phyloP scores from a whole-genome alignment of 169 alveolate species.

The Plasmodium knowlesi region DNA sequence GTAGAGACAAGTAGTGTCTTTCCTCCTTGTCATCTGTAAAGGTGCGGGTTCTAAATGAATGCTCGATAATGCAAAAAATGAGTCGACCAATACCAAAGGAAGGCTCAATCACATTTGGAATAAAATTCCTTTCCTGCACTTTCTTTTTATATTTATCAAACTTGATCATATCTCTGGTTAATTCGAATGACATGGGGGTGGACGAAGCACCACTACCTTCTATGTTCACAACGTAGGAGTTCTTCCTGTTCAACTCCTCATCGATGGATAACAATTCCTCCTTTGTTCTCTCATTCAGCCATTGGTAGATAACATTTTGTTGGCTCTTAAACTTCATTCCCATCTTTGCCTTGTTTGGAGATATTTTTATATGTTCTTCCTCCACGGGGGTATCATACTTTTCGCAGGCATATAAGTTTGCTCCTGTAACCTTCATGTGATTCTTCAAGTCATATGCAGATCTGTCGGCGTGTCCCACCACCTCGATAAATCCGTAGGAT shows the following conservation, averaged over 20 bases:
- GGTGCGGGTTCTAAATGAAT: constrained; percentile 92
- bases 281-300: constrained; percentile 57
- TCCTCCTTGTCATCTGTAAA: constrained; percentile 85
- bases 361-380: constrained; percentile 85
- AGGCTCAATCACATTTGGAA: constrained; percentile 98
- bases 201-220: background rate
- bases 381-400: constrained; percentile 90
- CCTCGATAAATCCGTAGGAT: constrained; percentile 98
- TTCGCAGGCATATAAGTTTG: constrained; percentile 92
- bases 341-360: constrained; percentile 89
- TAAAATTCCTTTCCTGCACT: constrained; percentile 93
- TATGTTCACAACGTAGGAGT: constrained; percentile 28
- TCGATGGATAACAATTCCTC: constrained; percentile 79
- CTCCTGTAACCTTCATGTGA: constrained; percentile 92
- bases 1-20: constrained; percentile 93
- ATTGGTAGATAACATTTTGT: constrained; percentile 78
- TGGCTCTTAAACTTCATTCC: constrained; percentile 91
- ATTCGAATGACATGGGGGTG: constrained; percentile 4
- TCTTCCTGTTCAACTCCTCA: constrained; percentile 76
- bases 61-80: constrained; percentile 95
- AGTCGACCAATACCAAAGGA: constrained; percentile 98
- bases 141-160: constrained; percentile 90
- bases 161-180: constrained; percentile 86
- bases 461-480: constrained; percentile 99
- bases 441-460: constrained; percentile 94